Conservation (phyloP, 2,329 filamentous ascomycete genomes). For the Arthrocladium fulminans region DNA sequence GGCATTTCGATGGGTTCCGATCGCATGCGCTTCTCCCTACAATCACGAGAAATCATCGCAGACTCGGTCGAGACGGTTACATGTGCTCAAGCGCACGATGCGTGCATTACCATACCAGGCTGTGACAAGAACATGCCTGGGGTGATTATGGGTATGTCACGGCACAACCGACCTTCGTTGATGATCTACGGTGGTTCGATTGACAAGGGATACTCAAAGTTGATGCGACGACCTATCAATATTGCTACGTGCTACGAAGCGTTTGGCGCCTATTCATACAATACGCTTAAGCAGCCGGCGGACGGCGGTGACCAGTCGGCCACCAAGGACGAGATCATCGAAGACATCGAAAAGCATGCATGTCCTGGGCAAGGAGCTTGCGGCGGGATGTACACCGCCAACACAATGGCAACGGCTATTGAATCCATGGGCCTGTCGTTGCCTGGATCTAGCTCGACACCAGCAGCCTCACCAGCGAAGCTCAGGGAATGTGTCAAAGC, state of each 20-base stretch:
- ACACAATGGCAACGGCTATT: slow-evolving; percentile 85
- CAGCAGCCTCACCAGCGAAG: slow-evolving; percentile 72
- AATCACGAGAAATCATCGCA: slow-evolving; percentile 84
- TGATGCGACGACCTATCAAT: slow-evolving; percentile 72
- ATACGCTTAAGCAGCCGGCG: slow-evolving; percentile 61
- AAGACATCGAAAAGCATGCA: slow-evolving; percentile 70
- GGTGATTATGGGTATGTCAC: slow-evolving; percentile 78
- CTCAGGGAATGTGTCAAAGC: slow-evolving; percentile 76
- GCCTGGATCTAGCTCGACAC: slow-evolving; percentile 75
- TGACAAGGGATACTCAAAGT: slow-evolving; percentile 69
- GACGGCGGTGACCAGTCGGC: slow-evolving; percentile 49
- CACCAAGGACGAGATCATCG: slow-evolving; percentile 67
- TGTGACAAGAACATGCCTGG: slow-evolving; percentile 99
- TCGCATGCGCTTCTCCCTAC: slow-evolving; percentile 91
- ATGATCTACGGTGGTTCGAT: slow-evolving; percentile 96
- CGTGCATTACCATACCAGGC: slow-evolving; percentile 84
- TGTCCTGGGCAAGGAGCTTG: slow-evolving; percentile 74
- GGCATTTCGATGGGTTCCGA: slow-evolving; percentile 81
- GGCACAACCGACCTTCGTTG: slow-evolving; percentile 83
- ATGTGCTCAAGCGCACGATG: slow-evolving; percentile 84
- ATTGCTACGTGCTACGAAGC: slow-evolving; percentile 85
- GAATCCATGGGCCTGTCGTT: slow-evolving; percentile 79
- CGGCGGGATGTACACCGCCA: slow-evolving; percentile 85
- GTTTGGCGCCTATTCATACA: slow-evolving; percentile 71
- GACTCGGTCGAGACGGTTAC: slow-evolving; percentile 92